These are phyloP conservation scores for Penicillium chermesinum DNA, from an alignment of 495 filamentous ascomycete genomes.

Conservation along the genomic window DNA sequence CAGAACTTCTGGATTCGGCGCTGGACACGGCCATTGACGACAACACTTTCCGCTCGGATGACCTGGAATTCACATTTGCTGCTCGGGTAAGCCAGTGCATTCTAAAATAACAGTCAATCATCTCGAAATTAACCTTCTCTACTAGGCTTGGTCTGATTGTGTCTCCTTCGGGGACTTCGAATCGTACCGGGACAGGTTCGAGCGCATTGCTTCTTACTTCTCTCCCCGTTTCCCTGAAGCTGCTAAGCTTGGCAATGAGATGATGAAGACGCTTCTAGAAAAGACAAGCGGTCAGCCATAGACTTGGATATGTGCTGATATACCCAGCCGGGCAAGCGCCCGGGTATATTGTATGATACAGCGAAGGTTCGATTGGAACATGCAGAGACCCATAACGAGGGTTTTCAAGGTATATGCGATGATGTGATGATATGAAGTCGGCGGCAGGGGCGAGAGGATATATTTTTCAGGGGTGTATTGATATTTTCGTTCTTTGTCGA, in stretches of 20 bases:
- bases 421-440: no score
- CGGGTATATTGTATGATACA: no score
- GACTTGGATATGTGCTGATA: background rate
- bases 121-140: background rate
- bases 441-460: no score
- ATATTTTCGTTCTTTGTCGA: background rate
- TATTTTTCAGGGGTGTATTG: background rate
- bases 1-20: conserved; percentile 75
- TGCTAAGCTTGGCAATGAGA: conserved; percentile 81
- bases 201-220: conserved; percentile 85
- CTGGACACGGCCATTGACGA: conserved; percentile 83
- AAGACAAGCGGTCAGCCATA: conserved; percentile 48
- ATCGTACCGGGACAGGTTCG: conserved; percentile 82
- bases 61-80: conserved; percentile 95
- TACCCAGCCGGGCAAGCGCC: no score
- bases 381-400: no score
- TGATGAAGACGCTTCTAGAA: conserved; percentile 93
- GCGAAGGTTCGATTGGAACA: no score
- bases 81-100: conserved; percentile 55
- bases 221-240: conserved; percentile 82
- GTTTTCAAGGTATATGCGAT: no score
- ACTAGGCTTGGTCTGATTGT: conserved; percentile 83
- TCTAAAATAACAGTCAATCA: background rate
- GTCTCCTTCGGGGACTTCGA: conserved; percentile 88
- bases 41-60: conserved; percentile 80